phyloP scores from a whole-genome alignment of 2,329 filamentous ascomycete genomes.

The Venturia pyrina region DNA sequence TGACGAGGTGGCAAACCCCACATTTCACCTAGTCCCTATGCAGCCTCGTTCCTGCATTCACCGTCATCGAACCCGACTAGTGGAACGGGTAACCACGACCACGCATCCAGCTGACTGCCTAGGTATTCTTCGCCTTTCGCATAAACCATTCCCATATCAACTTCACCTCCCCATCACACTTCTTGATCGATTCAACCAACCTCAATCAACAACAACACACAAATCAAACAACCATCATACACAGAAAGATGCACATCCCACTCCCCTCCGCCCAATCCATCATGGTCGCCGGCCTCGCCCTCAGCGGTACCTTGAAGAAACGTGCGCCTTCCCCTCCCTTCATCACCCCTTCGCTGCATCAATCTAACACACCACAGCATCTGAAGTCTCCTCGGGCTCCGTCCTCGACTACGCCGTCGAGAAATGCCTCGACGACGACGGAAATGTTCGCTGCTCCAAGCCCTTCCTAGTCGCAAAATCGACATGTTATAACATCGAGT shows the following conservation, averaged over 20 bases:
- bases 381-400: constrained; percentile 9
- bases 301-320: constrained; percentile 10
- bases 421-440: constrained; percentile 31
- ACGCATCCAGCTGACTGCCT: not conserved
- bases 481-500: constrained; percentile 33
- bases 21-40: not conserved
- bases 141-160: not conserved
- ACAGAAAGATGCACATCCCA: constrained; percentile 9
- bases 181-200: not conserved
- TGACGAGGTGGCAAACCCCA: not conserved
- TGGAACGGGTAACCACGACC: not conserved
- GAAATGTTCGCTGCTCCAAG: constrained; percentile 30
- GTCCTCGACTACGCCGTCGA: constrained; percentile 16
- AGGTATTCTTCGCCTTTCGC: not conserved
- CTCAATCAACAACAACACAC: not conserved
- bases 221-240: not conserved
- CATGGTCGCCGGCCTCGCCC: constrained; percentile 8
- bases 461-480: constrained; percentile 31
- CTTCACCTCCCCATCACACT: not conserved
- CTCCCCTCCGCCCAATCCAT: constrained; percentile 7
- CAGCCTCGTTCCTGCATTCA: not conserved
- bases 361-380: not conserved
- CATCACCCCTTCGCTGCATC: not conserved
- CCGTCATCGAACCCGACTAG: not conserved
- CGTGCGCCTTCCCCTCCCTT: not conserved